Evolutionary conservation across 805 yeast genomes (phyloP).

Genomic region (Groenewaldozyma salmanticensis): DNA sequence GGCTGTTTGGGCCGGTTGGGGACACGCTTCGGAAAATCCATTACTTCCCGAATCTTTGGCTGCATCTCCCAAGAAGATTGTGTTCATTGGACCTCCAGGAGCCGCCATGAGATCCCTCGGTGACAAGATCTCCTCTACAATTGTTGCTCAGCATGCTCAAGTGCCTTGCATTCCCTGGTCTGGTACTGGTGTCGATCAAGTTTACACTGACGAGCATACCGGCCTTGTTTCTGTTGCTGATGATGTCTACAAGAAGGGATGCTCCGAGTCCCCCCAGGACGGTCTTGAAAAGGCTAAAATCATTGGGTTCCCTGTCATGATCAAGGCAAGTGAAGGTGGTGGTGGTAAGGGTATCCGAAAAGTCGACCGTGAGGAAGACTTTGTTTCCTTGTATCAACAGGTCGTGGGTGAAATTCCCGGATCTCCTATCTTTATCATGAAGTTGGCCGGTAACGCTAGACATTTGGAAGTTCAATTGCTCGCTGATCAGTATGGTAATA

Average conservation of each 20-base stretch:
- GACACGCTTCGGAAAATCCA: slow-evolving; percentile 99
- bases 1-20: slow-evolving; percentile 99
- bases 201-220: slow-evolving; percentile 53
- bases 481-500: slow-evolving; percentile 98
- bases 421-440: slow-evolving; percentile 96
- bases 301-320: slow-evolving; percentile 98
- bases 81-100: slow-evolving; percentile 98
- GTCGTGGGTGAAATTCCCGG: slow-evolving; percentile 98
- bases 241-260: slow-evolving; percentile 76
- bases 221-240: slow-evolving; percentile 85
- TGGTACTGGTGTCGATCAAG: slow-evolving; percentile 92
- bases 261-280: slow-evolving; percentile 77
- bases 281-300: slow-evolving; percentile 75
- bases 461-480: slow-evolving; percentile 96
- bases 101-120: slow-evolving; percentile 99
- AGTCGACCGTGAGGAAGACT: slow-evolving; percentile 77
- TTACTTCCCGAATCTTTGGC: slow-evolving; percentile 87
- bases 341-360: slow-evolving; percentile 99
- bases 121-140: slow-evolving; percentile 95
- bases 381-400: slow-evolving; percentile 69
- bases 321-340: slow-evolving; percentile 99
- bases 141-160: slow-evolving; percentile 96
- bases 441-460: slow-evolving; percentile 94
- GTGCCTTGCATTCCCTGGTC: slow-evolving; percentile 99
- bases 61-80: slow-evolving; percentile 78